Evolutionary conservation across 2,329 filamentous ascomycete species (phyloP).

Genomic region (Pestalotiopsis sp.): DNA sequence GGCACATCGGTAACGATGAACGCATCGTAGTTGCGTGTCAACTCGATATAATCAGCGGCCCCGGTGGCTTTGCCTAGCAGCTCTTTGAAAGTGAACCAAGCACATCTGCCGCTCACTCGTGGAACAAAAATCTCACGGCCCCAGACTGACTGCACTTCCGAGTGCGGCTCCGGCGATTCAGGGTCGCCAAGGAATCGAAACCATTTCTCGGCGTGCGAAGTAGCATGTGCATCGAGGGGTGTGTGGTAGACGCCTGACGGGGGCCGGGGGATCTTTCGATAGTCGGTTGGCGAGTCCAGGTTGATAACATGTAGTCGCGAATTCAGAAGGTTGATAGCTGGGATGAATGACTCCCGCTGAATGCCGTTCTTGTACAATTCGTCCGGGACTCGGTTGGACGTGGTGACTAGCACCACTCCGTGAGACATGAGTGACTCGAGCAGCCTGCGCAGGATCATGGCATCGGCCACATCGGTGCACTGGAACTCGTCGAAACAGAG

Average conservation of each 20-base stretch:
- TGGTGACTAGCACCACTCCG: conserved; percentile 94
- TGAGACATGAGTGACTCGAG: conserved; percentile 93
- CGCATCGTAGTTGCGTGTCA: conserved; percentile 86
- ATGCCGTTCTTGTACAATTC: conserved; percentile 98
- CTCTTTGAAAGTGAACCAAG: conserved; percentile 91
- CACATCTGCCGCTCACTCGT: conserved; percentile 82
- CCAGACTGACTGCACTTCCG: conserved; percentile 85
- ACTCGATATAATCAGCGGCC: conserved; percentile 92
- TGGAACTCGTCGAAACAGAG: conserved; percentile 99
- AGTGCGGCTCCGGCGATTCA: conserved; percentile 72
- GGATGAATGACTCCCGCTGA: conserved; percentile 92
- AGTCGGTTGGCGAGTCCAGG: conserved; percentile 92
- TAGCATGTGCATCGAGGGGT: conserved; percentile 77
- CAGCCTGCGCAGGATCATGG: conserved; percentile 91
- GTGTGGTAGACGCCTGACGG: conserved; percentile 94
- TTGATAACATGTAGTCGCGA: conserved; percentile 85
- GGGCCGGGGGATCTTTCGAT: conserved; percentile 93
- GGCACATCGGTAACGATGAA: conserved; percentile 93
- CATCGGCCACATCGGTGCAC: conserved; percentile 96
- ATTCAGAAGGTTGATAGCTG: conserved; percentile 92
- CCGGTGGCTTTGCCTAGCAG: conserved; percentile 87
- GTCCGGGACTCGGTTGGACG: conserved; percentile 93
- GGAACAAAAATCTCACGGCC: conserved; percentile 88
- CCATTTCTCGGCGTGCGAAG: conserved; percentile 89
- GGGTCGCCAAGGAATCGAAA: conserved; percentile 92